Percentiles rank a stretch among this genome's conserved stretches.
These are phyloP conservation scores for Lobosporangium transversale DNA, from an alignment of 192 early-diverging fungal species.

Conservation along the genomic window DNA sequence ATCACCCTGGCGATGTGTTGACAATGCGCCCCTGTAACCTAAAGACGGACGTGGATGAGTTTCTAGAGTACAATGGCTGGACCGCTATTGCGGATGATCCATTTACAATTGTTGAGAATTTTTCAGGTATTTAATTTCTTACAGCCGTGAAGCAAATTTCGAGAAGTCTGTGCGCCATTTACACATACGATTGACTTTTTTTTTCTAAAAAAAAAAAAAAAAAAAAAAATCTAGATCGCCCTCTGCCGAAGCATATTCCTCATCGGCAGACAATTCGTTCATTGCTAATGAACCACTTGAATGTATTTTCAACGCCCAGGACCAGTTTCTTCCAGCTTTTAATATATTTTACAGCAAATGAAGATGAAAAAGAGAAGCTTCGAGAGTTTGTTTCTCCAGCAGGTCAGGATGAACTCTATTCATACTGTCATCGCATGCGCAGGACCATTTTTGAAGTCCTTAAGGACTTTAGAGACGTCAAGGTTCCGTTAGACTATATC, in stretches of 20 bases:
- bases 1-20: conserved; percentile 85
- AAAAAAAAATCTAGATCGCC: conserved; percentile 61
- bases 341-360: conserved; percentile 76
- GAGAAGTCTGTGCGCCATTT: no score
- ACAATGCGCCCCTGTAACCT: conserved; percentile 80
- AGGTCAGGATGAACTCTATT: conserved; percentile 90
- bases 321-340: conserved; percentile 93
- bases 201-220: no score
- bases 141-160: background rate
- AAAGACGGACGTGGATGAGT: conserved; percentile 69
- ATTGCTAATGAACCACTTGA: conserved; percentile 80
- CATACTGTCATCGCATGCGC: conserved; percentile 83
- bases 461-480: conserved; percentile 81
- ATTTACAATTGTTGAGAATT: conserved; percentile 60
- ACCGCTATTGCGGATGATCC: conserved; percentile 68
- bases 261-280: conserved; percentile 73
- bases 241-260: conserved; percentile 62
- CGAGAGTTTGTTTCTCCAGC: conserved; percentile 79
- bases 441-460: conserved; percentile 88
- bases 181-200: no score
- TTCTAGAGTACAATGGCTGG: conserved; percentile 80
- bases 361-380: conserved; percentile 80
- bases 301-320: conserved; percentile 86
- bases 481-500: conserved; percentile 79
- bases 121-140: conserved; percentile 45